A percentile compares a stretch with the other conserved stretches of the same genome.
Conservation (phyloP, 1,284 basidiomycete species). For the Sporisorium iseilematis-ciliati region DNA sequence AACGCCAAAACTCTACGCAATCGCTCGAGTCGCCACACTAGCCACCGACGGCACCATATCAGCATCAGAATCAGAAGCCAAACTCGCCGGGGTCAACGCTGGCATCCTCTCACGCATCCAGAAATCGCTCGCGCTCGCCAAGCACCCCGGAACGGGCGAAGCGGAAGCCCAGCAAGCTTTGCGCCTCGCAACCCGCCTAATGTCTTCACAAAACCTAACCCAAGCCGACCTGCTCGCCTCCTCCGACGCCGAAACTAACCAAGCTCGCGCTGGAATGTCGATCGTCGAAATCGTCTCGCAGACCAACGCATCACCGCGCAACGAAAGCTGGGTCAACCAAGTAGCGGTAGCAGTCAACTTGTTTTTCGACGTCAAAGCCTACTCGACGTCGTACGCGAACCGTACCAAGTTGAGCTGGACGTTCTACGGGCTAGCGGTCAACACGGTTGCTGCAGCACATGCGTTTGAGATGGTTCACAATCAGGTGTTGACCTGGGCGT, state of each 20-base stretch:
- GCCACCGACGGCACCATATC: conserved; percentile 40
- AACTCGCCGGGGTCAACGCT: conserved; percentile 32
- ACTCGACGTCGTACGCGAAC: conserved; percentile 37
- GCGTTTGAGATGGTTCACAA: conserved; percentile 63
- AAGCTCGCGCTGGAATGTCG: conserved; percentile 40
- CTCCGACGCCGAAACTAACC: conserved; percentile 27
- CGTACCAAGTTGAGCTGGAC: conserved; percentile 48
- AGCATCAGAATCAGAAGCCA: conserved; percentile 22
- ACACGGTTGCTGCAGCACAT: conserved; percentile 55
- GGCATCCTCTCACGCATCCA: conserved; percentile 53
- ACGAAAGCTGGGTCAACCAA: conserved; percentile 52
- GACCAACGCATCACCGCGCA: conserved; percentile 27
- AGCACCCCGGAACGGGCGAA: conserved; percentile 52
- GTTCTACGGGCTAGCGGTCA: conserved; percentile 54
- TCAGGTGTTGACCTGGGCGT: conserved; percentile 51
- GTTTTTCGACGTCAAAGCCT: conserved; percentile 53
- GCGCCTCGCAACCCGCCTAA: conserved; percentile 44
- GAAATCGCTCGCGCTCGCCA: conserved; percentile 51
- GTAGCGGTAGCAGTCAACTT: conserved; percentile 48
- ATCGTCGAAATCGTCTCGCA: conserved; percentile 52
- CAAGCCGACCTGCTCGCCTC: conserved; percentile 50
- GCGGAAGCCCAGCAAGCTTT: conserved; percentile 54
- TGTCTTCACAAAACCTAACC: conserved; percentile 53
- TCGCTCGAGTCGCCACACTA: conserved; percentile 36
- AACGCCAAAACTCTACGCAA: conserved; percentile 36